These are phyloP conservation scores for Agrocybe praecox DNA, from an alignment of 768 basidiomycete species.

Conservation along the genomic window DNA sequence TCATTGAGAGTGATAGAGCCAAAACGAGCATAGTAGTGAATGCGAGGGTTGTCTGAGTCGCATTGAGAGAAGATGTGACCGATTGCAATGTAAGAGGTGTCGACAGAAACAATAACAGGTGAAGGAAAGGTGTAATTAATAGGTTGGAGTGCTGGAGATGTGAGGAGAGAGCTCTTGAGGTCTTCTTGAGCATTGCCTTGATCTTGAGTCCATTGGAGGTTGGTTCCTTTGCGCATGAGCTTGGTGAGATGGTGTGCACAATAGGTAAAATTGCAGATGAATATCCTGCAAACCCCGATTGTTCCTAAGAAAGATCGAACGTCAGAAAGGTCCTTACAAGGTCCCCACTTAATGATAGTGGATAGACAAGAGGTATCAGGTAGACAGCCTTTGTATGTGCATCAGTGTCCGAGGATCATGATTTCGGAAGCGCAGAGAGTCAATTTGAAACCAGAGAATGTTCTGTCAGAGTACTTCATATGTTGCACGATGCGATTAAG, in stretches of 20 bases:
- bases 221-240: slow-evolving; percentile 18
- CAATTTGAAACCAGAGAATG: slow-evolving; percentile 35
- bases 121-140: too few species aligned
- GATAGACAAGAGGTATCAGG: slow-evolving; percentile 21
- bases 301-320: slow-evolving; percentile 32
- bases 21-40: too few species aligned
- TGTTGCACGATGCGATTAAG: slow-evolving; percentile 34
- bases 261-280: slow-evolving; percentile 24
- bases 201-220: slow-evolving; percentile 31
- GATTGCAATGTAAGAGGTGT: too few species aligned
- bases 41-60: too few species aligned
- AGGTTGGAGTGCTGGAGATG: slow-evolving; percentile 24
- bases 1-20: too few species aligned
- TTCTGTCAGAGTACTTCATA: slow-evolving; percentile 30
- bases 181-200: slow-evolving; percentile 15
- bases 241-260: neutral
- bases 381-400: slow-evolving; percentile 23
- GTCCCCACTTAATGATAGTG: slow-evolving; percentile 26
- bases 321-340: slow-evolving; percentile 18
- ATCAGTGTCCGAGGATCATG: slow-evolving; percentile 25
- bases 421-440: slow-evolving; percentile 21
- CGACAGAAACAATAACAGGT: too few species aligned
- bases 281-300: slow-evolving; percentile 23
- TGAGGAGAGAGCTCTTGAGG: slow-evolving; percentile 26
- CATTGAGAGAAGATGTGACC: too few species aligned